Evolutionary conservation across 2,329 filamentous ascomycete species (phyloP), one percentile per base, ranked within the genome.

Genomic region (Polytolypa hystricis): DNA sequence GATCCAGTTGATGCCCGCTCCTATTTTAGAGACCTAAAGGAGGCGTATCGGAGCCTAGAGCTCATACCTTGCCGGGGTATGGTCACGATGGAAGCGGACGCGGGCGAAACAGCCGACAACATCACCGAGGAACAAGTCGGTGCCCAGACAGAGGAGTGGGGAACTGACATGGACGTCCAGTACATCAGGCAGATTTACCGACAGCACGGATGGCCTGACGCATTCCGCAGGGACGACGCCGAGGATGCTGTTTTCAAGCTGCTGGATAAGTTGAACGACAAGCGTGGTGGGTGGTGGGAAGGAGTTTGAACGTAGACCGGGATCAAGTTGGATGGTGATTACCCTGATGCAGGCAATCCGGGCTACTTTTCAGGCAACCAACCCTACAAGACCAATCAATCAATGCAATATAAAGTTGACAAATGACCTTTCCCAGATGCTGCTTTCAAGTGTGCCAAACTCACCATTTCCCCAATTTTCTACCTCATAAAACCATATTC

Each of bases 201-300:
- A 5, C 18, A 35, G 32, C 21, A 35, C 20, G 32, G 32, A 9
- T 35, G 32, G 32, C 32, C 32, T 3, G 32, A 35, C 26, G 18
- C 16, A 12, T 35, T 35, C 19, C 32, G 18, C 5, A 35, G 20
- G 9, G 32, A 21, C 12, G 32, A 35, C 9, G 32, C 32, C 14
- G 26, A 9, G 20, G 15, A 25, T 9, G 32, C 12, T 5, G 12
- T 35, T 25, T 10, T 9, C 26, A 12, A 26, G 9, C 4, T 35
- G 29, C 11, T 31, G 29, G 29, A 31, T 12, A 15, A 12, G 16
- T 15, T 31, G 29, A 16, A 16, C 12, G 29, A 31, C 12, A n/a
- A 12, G n/a, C 29, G 29, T 16, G 29, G 29, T 31, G 29, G 16
- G 4, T 31, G 29, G 29, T n/a, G n/a, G n/a, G n/a, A n/a, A n/a